These are phyloP conservation scores for Pythium aphanidermatum DNA, from an alignment of 352 stramenopile species.

Conservation along the genomic window DNA sequence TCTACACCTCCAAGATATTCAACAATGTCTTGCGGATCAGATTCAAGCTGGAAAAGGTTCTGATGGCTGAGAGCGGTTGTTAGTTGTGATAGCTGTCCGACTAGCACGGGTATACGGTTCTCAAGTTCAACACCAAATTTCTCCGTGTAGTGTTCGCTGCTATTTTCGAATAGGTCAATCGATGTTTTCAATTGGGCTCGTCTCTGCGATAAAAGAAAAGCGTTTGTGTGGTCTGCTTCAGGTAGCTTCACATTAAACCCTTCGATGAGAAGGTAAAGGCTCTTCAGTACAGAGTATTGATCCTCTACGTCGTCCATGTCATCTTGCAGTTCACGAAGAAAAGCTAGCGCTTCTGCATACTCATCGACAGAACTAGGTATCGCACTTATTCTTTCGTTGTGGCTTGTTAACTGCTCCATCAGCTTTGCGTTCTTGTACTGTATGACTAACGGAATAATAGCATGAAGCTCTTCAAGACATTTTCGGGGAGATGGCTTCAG, in stretches of 20 bases:
- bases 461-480: slow-evolving; percentile 53
- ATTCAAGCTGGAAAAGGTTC: slow-evolving; percentile 44
- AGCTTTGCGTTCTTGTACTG: slow-evolving; percentile 51
- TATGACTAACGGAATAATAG: slow-evolving; percentile 51
- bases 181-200: slow-evolving; percentile 65
- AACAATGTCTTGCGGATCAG: slow-evolving; percentile 39
- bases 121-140: slow-evolving; percentile 77
- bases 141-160: slow-evolving; percentile 61
- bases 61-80: slow-evolving; percentile 27
- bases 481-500: slow-evolving; percentile 62
- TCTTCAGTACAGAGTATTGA: slow-evolving; percentile 44
- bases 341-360: slow-evolving; percentile 53
- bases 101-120: slow-evolving; percentile 36
- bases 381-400: slow-evolving; percentile 65
- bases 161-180: slow-evolving; percentile 70
- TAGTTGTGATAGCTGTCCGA: slow-evolving; percentile 25
- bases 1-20: slow-evolving; percentile 36
- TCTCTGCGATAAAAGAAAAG: slow-evolving; percentile 70
- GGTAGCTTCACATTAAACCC: slow-evolving; percentile 63
- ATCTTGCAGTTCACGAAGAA: slow-evolving; percentile 45
- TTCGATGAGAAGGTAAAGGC: slow-evolving; percentile 58
- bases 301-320: slow-evolving; percentile 45
- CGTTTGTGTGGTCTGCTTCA: slow-evolving; percentile 66
- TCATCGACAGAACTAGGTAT: slow-evolving; percentile 68
- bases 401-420: slow-evolving; percentile 40